Evolutionary conservation across 805 yeast species (phyloP).

Genomic region (Candida mattraensis): DNA sequence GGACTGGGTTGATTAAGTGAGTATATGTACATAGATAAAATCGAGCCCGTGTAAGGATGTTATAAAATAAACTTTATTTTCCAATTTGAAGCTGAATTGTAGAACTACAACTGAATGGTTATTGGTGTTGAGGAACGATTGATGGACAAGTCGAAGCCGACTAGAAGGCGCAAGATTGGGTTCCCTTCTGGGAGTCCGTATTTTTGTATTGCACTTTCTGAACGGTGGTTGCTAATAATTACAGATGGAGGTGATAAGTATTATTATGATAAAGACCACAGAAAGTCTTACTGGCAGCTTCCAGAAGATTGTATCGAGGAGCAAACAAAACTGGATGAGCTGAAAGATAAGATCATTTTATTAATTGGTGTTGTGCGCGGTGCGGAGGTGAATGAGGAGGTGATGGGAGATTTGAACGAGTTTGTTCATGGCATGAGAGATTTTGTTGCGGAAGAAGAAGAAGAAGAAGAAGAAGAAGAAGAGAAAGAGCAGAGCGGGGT

Average conservation of each 20-base stretch:
- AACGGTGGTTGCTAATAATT: conserved; percentile 24
- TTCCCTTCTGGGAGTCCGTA: conserved; percentile 8
- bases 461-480: conserved; percentile 2
- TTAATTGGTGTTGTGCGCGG: conserved; percentile 23
- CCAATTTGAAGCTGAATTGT: no score
- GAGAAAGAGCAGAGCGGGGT: conserved; percentile 4
- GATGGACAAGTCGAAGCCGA: no score
- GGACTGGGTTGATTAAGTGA: conserved; percentile 45
- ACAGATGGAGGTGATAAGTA: conserved; percentile 26
- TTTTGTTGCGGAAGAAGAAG: conserved; percentile 1
- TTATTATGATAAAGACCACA: conserved; percentile 15
- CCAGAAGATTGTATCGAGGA: conserved; percentile 12
- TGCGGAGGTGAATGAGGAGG: conserved; percentile 1
- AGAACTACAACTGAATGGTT: no score
- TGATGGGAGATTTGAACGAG: conserved; percentile 8
- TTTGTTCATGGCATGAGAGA: conserved; percentile 9
- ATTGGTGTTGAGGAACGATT: no score
- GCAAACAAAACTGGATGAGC: conserved; percentile 5
- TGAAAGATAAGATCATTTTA: conserved; percentile 13
- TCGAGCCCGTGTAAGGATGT: no score
- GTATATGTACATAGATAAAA: conserved; percentile 14
- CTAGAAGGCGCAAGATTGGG: conserved; percentile 1
- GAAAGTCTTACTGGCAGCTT: conserved; percentile 27
- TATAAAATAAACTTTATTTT: no score
- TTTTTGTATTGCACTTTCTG: conserved; percentile 17